Evolutionary conservation across 352 stramenopile species (phyloP), one percentile per base, ranked within the genome.

Genomic region (Globisporangium paroecandrum): DNA sequence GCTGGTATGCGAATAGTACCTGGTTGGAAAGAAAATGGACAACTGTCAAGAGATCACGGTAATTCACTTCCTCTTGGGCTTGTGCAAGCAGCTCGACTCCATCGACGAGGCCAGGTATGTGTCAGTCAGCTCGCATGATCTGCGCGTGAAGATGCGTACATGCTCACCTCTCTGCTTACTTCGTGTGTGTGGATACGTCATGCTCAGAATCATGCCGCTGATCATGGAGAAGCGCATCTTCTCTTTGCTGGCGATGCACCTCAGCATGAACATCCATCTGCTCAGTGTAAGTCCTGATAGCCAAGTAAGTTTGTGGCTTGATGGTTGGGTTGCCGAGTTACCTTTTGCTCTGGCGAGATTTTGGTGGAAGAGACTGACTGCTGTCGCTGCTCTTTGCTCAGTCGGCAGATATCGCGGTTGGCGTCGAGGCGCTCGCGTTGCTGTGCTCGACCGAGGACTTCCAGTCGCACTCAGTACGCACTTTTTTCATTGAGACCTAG

Each of bases 371-470:
- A 10, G 51, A n/a, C 51, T 38, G 25, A 58, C 12, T 34, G 27
- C 12, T 58, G 20, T 18, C 36, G n/a, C 29, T 34, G 13, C n/a
- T 51, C 7, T 3, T 65, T 51, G 3, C 29, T 53, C 62, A 90
- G 75, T 68, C 65, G 7, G 63, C 74, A 2, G 88, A 94, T 20
- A 43, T 93, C 1, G 70, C 74, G 9, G 76, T 89, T 2, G 88
- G 82, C 1, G 75, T 79, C 34, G 85, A 96, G 63, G 78, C 85
- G 0, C 76, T 97, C 32, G 76, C 85, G 9, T 76, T 94, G 18
- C 77, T 97, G 25, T 91, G 85, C 70, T 85, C 75, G 60, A 91
- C 88, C 34, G 89, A 97, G 71, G 88, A 97, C 74, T 96, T 94
- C 58, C 81, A 88, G 64, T 90, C 85, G 20, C 82, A 90, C 47